phyloP scores from a whole-genome alignment of 257 asterid species.

The Ajuga chamaepitys region DNA sequence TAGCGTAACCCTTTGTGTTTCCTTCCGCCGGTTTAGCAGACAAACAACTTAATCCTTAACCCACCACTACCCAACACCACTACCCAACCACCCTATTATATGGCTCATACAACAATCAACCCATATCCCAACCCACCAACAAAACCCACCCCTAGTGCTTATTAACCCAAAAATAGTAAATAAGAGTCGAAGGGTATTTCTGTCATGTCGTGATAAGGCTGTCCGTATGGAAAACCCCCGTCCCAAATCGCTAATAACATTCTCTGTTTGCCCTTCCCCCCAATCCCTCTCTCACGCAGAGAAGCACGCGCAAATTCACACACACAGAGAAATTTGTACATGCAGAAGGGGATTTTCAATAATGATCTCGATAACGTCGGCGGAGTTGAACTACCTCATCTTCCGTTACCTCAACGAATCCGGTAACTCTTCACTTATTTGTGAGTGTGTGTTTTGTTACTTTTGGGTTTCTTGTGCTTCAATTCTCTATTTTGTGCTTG shows the following conservation, averaged over 20 bases:
- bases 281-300: neutral
- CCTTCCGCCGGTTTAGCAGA: no score
- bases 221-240: neutral
- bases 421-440: constrained; percentile 29
- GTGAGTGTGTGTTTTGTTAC: neutral
- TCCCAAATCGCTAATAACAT: neutral
- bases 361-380: constrained; percentile 68
- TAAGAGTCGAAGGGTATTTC: constrained; percentile 11
- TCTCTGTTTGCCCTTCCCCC: neutral
- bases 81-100: no score
- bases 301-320: constrained; percentile 7
- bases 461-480: neutral
- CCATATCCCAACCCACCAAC: no score
- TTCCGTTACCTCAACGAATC: constrained; percentile 94
- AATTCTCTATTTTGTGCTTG: neutral
- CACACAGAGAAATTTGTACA: constrained; percentile 8
- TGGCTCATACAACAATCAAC: no score
- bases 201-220: neutral
- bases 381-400: constrained; percentile 76
- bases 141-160: no score
- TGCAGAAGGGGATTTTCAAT: constrained; percentile 26
- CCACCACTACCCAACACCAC: no score
- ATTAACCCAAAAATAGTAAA: neutral
- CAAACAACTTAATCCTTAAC: no score
- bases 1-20: no score